Base-by-base conservation (phyloP, 1,284 basidiomycete genomes). In the Marasmius tenuissimus region DNA sequence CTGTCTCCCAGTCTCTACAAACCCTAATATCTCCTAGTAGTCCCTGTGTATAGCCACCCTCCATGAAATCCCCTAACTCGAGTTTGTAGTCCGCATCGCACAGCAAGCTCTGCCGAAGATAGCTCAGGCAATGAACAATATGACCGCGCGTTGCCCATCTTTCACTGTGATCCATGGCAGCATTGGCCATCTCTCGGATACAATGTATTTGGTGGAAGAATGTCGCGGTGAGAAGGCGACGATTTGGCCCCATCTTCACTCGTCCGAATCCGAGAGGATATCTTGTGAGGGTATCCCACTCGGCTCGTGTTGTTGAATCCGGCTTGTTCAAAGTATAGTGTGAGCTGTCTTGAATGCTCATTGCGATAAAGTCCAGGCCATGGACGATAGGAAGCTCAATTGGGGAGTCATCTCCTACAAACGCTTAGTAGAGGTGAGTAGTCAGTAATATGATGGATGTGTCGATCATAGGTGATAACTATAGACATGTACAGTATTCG, bases 111-210 rank as follows among this genome's bases (percentile, higher is more conserved):
- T 71, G 69, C 7, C 74, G 67, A 48, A 79, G 60, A 63, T 78
- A 80, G 52, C 75, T 72, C 45, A 78, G 59, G 60, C 77, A 80
- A 55, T 80, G 76, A 6, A 71, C 68, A 22, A 73, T 52, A 57
- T 72, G 72, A 33, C 62, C 61, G 20, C 54, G 49, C 10, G 58
- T 61, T 1, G 68, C 52, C 48, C 66, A 52, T 35, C 60, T 62
- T 42, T 58, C 61, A 51, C 58, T 47, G 4, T 42, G 5, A 14
- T 45, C 20, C 42, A 45, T 62, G 40, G 69, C 62, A 3, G 65
- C 67, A 12, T 45, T 55, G 27, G 66, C 59, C 34, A 73, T 61
- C 33, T 65, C 63, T 14, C 66, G 63, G 3, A 73, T 52, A 59
- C 71, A 73, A 48, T 73, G 73, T 34, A 66, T 52, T 58, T 74